Conservation (phyloP, 768 basidiomycete genomes). For the Xerocomus brunneocitrinus region DNA sequence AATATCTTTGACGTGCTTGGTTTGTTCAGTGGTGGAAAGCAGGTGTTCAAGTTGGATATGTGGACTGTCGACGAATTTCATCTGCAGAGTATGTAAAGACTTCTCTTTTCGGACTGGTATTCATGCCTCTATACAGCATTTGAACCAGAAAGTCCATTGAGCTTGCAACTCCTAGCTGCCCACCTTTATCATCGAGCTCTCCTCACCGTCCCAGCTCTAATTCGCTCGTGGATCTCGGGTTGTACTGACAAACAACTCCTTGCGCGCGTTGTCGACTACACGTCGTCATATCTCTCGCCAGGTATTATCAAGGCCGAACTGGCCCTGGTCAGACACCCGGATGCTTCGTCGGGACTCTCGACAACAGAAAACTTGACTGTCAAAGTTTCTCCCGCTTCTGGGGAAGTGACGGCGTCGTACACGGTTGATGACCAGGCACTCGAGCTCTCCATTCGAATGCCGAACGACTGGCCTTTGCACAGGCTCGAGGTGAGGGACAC, state of each 20-base stretch:
- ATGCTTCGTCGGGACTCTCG: constrained; percentile 45
- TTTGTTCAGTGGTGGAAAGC: constrained; percentile 59
- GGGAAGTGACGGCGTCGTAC: constrained; percentile 83
- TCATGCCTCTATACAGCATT: constrained; percentile 41
- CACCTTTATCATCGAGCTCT: constrained; percentile 89
- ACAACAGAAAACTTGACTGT: constrained; percentile 75
- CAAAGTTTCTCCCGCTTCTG: constrained; percentile 65
- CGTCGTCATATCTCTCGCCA: constrained; percentile 82
- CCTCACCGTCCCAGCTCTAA: constrained; percentile 75
- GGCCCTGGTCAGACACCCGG: constrained; percentile 59
- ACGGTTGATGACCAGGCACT: constrained; percentile 90
- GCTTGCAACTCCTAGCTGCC: constrained; percentile 67
- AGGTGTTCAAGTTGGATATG: constrained; percentile 72
- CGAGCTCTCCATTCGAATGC: constrained; percentile 83
- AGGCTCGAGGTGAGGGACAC: constrained; percentile 84
- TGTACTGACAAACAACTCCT: constrained; percentile 88
- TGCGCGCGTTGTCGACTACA: constrained; percentile 71
- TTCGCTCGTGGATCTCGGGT: constrained; percentile 80
- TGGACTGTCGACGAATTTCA: constrained; percentile 87
- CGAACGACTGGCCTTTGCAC: constrained; percentile 86
- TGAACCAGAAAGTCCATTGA: constrained; percentile 46
- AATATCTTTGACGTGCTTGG: constrained; percentile 61
- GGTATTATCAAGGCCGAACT: constrained; percentile 82
- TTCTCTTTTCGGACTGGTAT: not conserved
- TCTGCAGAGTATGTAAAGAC: constrained; percentile 53